Percentiles rank a stretch among this genome's conserved stretches.
These are phyloP conservation scores for Candida germanica DNA, from an alignment of 805 yeast species.

Conservation along the genomic window DNA sequence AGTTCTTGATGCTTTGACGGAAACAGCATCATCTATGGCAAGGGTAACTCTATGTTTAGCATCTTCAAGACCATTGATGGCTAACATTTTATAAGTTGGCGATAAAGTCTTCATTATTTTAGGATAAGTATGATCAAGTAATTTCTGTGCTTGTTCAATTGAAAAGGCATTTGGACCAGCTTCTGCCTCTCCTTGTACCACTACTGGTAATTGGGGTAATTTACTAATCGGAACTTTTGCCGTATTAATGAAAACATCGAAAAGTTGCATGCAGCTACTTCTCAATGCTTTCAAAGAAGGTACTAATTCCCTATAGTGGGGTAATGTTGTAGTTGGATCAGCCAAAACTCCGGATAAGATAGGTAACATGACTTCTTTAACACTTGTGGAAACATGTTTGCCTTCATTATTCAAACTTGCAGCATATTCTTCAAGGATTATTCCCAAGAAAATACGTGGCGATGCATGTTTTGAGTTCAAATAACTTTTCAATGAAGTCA, in stretches of 20 bases:
- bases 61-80: constrained; percentile 73
- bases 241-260: constrained; percentile 70
- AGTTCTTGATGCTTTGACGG: constrained; percentile 47
- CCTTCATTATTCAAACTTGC: constrained; percentile 20
- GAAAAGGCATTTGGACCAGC: constrained; percentile 95
- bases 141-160: constrained; percentile 68
- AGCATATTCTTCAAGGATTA: constrained; percentile 71
- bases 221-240: constrained; percentile 71
- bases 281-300: constrained; percentile 84
- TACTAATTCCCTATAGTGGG: constrained; percentile 75
- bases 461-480: constrained; percentile 70
- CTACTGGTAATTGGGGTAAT: constrained; percentile 79
- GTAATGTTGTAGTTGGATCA: constrained; percentile 39
- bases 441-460: constrained; percentile 68
- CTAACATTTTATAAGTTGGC: constrained; percentile 66
- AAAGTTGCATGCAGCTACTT: constrained; percentile 80
- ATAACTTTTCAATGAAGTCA: constrained; percentile 36
- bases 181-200: constrained; percentile 90
- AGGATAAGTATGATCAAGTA: constrained; percentile 61
- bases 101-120: constrained; percentile 60
- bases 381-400: constrained; percentile 14
- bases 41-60: constrained; percentile 63
- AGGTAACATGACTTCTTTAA: constrained; percentile 21
- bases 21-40: constrained; percentile 68
- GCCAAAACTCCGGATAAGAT: constrained; percentile 36